Percentiles rank a stretch among this genome's conserved stretches.
Conservation (phyloP, 176 grass and related monocot species). For the Eragrostis curvula region DNA sequence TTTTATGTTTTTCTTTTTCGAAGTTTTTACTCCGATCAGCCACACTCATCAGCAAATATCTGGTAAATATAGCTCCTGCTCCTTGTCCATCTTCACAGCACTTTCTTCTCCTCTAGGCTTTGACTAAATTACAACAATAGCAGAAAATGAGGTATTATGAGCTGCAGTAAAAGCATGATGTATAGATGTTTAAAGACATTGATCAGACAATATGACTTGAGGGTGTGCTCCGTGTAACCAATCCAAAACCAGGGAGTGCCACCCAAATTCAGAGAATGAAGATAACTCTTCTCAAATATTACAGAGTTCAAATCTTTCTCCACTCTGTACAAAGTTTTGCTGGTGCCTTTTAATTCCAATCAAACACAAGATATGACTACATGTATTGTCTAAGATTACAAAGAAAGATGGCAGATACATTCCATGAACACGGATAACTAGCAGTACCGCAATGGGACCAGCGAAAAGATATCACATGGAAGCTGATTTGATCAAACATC, state of each 20-base stretch:
- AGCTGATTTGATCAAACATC: too few relatives aligned
- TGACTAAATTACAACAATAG: background rate
- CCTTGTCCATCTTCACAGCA: background rate
- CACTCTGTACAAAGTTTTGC: background rate
- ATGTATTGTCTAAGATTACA: background rate
- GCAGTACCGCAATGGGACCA: too few relatives aligned
- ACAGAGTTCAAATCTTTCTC: too few relatives aligned
- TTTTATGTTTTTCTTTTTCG: background rate
- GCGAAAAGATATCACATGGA: too few relatives aligned
- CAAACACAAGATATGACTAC: background rate
- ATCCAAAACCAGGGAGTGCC: background rate
- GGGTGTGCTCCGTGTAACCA: background rate
- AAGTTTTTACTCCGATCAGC: background rate
- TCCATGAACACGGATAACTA: too few relatives aligned
- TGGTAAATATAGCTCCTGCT: background rate
- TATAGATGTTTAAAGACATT: background rate
- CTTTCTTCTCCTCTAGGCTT: background rate
- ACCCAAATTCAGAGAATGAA: background rate
- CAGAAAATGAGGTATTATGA: background rate
- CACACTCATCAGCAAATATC: background rate
- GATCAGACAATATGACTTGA: background rate
- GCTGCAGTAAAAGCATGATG: background rate
- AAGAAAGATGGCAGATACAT: too few relatives aligned
- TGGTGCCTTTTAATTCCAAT: background rate
- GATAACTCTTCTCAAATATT: background rate